phyloP scores from a whole-genome alignment of 73 alveolate genomes.

The Stentor roeselii region DNA sequence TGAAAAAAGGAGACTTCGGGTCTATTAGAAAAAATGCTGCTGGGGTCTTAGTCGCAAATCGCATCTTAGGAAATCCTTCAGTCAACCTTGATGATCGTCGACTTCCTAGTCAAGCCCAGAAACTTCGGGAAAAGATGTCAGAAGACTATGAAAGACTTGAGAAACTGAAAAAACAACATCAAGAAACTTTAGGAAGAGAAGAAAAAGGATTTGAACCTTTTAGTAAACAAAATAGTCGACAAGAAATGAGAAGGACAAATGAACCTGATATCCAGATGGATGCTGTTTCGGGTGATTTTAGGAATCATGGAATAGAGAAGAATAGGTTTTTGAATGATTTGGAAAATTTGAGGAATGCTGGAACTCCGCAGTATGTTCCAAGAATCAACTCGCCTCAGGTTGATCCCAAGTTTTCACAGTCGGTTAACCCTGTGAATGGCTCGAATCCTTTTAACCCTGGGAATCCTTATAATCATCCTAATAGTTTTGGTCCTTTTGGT shows the following conservation, averaged over 20 bases:
- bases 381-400: background rate
- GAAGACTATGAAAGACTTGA: slow-evolving; percentile 11
- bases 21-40: slow-evolving; percentile 42
- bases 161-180: slow-evolving; percentile 13
- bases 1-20: slow-evolving; percentile 39
- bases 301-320: background rate
- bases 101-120: background rate
- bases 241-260: no score
- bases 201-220: no score
- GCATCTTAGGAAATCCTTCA: background rate
- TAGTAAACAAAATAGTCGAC: no score
- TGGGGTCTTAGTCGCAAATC: background rate
- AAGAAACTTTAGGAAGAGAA: background rate
- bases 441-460: background rate
- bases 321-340: background rate
- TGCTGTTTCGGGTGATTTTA: no score
- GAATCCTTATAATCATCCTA: background rate
- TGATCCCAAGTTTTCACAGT: background rate
- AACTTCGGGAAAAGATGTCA: background rate
- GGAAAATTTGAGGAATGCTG: background rate
- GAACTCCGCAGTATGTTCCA: background rate
- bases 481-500: background rate
- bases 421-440: background rate
- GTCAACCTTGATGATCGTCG: background rate
- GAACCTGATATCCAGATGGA: no score